These are phyloP conservation scores for Oehlia diaphana DNA, from an alignment of 192 early-diverging fungal genomes.

Conservation along the genomic window DNA sequence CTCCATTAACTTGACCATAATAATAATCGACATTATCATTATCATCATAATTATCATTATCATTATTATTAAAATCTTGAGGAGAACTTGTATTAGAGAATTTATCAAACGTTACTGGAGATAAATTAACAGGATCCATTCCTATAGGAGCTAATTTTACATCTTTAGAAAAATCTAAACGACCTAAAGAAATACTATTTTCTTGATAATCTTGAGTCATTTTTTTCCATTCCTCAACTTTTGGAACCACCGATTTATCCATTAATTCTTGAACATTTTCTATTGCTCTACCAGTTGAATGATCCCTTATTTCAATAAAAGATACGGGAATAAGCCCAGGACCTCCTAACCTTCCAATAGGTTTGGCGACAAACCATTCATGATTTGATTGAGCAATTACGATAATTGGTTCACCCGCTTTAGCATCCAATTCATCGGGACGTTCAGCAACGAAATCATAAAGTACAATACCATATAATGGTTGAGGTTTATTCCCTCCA, in stretches of 20 bases:
- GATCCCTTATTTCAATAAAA: slow-evolving; percentile 75
- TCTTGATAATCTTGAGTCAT: slow-evolving; percentile 60
- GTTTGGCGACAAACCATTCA: slow-evolving; percentile 81
- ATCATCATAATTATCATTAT: not conserved
- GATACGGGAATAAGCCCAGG: slow-evolving; percentile 76
- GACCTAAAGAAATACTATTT: slow-evolving; percentile 44
- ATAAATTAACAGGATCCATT: too few species aligned
- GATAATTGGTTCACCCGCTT: slow-evolving; percentile 69
- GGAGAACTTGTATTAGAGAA: not conserved
- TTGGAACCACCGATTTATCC: slow-evolving; percentile 62
- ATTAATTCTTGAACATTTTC: slow-evolving; percentile 64
- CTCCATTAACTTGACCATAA: not conserved
- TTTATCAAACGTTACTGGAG: slow-evolving; percentile 1
- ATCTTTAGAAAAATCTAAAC: slow-evolving; percentile 43
- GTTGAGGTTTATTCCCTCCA: slow-evolving; percentile 38
- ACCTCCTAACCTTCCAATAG: slow-evolving; percentile 57
- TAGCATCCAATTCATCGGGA: slow-evolving; percentile 69
- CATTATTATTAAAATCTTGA: too few species aligned
- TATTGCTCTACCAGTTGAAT: slow-evolving; percentile 62
- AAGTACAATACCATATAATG: slow-evolving; percentile 69
- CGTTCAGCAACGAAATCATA: slow-evolving; percentile 75
- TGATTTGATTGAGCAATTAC: slow-evolving; percentile 77
- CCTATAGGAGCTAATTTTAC: slow-evolving; percentile 6
- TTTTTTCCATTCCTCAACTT: slow-evolving; percentile 67
- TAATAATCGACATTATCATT: not conserved